phyloP scores from a whole-genome alignment of 164 flowering plant genomes.

The Malania oleifera region DNA sequence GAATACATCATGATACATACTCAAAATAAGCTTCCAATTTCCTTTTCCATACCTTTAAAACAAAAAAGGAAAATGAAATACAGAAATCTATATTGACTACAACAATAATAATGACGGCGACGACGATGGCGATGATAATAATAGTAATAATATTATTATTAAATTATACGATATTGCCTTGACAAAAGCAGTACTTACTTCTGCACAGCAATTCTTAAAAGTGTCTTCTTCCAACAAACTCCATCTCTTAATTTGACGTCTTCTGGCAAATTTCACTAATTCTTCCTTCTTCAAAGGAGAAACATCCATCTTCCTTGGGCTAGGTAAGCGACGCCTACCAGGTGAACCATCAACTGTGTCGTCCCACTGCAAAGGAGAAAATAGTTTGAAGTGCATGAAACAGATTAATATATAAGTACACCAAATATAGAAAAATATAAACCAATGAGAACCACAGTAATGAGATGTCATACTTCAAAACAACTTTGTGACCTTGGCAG shows the following conservation, averaged over 20 bases:
- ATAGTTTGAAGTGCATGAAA: no score
- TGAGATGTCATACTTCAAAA: no score
- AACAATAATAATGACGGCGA: neutral
- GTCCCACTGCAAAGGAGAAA: conserved; percentile 45
- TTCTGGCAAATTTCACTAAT: conserved; percentile 17
- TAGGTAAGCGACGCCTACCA: conserved; percentile 30
- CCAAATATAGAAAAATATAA: no score
- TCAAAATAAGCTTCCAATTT: conserved; percentile 58
- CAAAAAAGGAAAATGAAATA: neutral
- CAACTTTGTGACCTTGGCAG: no score
- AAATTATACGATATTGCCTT: neutral
- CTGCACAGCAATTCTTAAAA: conserved; percentile 48
- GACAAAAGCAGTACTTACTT: conserved; percentile 31
- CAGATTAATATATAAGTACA: no score
- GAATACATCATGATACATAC: conserved; percentile 33
- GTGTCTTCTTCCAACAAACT: conserved; percentile 66
- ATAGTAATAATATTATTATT: no score
- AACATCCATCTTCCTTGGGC: conserved; percentile 26
- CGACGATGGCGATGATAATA: no score
- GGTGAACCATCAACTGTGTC: conserved; percentile 34
- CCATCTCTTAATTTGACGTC: conserved; percentile 54
- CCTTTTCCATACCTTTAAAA: conserved; percentile 52
- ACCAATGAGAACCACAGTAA: no score
- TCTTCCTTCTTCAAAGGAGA: conserved; percentile 52
- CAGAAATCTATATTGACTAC: no score